Conservation (phyloP, 306 rosid species). For the Vigna mungo region DNA sequence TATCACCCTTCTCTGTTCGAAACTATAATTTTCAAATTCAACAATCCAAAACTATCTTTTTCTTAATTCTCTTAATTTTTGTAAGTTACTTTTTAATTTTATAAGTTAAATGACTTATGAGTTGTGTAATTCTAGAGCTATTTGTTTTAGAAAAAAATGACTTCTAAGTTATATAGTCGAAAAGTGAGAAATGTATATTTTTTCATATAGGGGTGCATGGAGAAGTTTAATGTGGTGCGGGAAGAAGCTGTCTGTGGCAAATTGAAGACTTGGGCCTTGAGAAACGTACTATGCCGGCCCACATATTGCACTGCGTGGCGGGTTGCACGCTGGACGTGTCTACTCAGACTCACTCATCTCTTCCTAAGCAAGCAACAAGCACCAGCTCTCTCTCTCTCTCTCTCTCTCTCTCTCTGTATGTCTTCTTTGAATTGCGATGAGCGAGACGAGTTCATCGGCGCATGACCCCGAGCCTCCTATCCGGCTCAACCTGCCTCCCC, state of each 20-base stretch:
- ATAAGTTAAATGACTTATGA: too few species aligned
- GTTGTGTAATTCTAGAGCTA: too few species aligned
- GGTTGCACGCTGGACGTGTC: background rate
- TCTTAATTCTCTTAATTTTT: too few species aligned
- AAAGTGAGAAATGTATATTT: too few species aligned
- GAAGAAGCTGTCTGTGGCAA: background rate
- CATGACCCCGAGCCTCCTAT: slow-evolving; percentile 39
- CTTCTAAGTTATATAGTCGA: too few species aligned
- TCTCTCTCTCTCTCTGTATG: background rate
- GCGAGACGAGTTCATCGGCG: slow-evolving; percentile 19
- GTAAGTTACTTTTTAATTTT: too few species aligned
- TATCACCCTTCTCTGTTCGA: too few species aligned
- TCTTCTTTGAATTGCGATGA: slow-evolving; percentile 22
- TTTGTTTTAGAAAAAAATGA: too few species aligned
- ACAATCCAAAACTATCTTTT: too few species aligned
- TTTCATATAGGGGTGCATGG: too few species aligned
- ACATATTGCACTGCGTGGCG: background rate
- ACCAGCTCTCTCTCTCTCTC: background rate
- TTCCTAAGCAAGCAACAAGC: slow-evolving; percentile 16
- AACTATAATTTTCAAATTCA: too few species aligned
- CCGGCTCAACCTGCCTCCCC: slow-evolving; percentile 57
- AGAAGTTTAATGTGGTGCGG: too few species aligned
- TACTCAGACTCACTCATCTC: background rate
- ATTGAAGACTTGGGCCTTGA: slow-evolving; percentile 14
- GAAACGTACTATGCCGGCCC: slow-evolving; percentile 16